Evolutionary conservation across 2,329 filamentous ascomycete genomes (phyloP).

Genomic region (Pseudocercospora musae): DNA sequence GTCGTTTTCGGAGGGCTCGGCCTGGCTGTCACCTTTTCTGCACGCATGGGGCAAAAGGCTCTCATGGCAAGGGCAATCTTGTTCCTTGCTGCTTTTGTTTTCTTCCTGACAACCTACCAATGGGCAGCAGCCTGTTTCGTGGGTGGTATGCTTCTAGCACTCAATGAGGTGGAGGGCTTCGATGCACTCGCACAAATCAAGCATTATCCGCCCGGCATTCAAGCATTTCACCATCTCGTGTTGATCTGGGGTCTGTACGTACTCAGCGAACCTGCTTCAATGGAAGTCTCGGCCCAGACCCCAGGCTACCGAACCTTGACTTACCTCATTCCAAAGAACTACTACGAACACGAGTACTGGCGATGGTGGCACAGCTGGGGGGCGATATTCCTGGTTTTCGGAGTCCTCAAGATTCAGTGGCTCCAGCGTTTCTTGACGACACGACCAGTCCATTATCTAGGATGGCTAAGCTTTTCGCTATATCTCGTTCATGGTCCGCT

Average conservation of each 20-base stretch:
- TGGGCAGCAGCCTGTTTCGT: conserved; percentile 22
- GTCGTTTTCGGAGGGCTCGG: conserved; percentile 19
- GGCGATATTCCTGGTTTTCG: conserved; percentile 52
- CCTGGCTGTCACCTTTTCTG: conserved; percentile 1
- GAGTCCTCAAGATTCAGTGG: conserved; percentile 46
- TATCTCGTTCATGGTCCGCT: conserved; percentile 61
- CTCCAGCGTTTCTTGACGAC: conserved; percentile 53
- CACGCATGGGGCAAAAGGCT: conserved; percentile 2
- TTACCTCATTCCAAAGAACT: conserved; percentile 40
- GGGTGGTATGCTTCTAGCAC: conserved; percentile 18
- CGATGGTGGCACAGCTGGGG: conserved; percentile 58
- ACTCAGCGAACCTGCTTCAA: conserved; percentile 20
- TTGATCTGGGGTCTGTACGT: conserved; percentile 19
- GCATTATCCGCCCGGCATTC: background rate
- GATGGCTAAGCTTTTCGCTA: conserved; percentile 58
- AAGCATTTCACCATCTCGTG: conserved; percentile 5
- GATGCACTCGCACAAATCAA: background rate
- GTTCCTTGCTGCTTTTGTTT: conserved; percentile 2
- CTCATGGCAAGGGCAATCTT: conserved; percentile 6
- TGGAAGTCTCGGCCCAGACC: conserved; percentile 44
- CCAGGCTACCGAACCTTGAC: conserved; percentile 57
- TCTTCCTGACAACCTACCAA: conserved; percentile 13
- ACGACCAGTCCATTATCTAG: conserved; percentile 54
- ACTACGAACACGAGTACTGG: conserved; percentile 34
- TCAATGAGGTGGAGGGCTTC: conserved; percentile 14